A percentile compares a stretch with the other conserved stretches of the same genome.
Conservation (phyloP, 176 grass and related monocot species). For the Raddia distichophylla region DNA sequence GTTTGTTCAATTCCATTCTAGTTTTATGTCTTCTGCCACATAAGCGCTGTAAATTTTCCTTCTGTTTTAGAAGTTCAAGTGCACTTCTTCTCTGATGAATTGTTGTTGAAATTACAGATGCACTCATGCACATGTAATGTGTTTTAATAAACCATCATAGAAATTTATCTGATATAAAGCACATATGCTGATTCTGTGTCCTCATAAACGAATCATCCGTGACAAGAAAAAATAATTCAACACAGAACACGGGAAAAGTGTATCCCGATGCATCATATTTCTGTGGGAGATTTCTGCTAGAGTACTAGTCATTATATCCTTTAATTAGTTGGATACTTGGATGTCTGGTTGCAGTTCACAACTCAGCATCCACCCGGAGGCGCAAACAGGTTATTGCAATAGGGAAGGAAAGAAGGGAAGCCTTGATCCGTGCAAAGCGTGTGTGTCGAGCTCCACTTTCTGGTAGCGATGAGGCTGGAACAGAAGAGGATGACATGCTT, state of each 20-base stretch:
- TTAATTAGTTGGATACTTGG: conserved; percentile 36
- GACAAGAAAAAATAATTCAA: not conserved
- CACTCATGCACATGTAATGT: no score
- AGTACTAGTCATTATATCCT: conserved; percentile 5
- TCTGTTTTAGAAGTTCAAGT: not conserved
- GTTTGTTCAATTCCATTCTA: not conserved
- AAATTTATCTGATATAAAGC: not conserved
- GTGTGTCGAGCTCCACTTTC: conserved; percentile 69
- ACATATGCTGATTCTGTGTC: conserved; percentile 22
- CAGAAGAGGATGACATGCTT: conserved; percentile 78
- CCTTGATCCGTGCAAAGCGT: conserved; percentile 94
- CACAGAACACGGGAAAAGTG: not conserved
- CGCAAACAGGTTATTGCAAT: conserved; percentile 76
- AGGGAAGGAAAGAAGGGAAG: conserved; percentile 93
- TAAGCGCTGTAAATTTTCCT: not conserved
- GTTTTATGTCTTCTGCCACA: not conserved
- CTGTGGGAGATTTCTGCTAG: conserved; percentile 8
- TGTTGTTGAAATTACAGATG: not conserved
- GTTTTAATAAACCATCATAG: not conserved
- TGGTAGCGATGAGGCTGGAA: conserved; percentile 53
- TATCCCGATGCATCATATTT: not conserved
- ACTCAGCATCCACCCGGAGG: conserved; percentile 58
- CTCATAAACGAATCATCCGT: not conserved
- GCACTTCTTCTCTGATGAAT: not conserved
- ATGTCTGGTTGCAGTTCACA: conserved; percentile 67